A percentile compares a stretch with the other conserved stretches of the same genome.
Evolutionary conservation across 768 basidiomycete genomes (phyloP).

Genomic region (Tylopilus subfusipes): DNA sequence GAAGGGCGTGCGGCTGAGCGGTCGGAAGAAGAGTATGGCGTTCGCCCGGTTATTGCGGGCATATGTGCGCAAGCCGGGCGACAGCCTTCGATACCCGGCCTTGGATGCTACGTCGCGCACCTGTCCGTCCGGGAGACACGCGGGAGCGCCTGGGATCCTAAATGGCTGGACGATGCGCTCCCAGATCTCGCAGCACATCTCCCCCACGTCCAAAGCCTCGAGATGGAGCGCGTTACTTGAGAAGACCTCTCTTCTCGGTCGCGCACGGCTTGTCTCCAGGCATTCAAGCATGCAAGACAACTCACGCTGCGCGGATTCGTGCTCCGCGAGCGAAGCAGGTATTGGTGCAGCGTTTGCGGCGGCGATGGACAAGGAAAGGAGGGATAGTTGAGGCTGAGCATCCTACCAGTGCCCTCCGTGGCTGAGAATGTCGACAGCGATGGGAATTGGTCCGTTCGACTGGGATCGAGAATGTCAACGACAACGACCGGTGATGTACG

Average conservation of each 20-base stretch:
- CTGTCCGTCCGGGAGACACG: conserved; percentile 30
- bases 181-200: conserved; percentile 24
- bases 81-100: conserved; percentile 47
- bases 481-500: too few relatives aligned
- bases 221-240: conserved; percentile 32
- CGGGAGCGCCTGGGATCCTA: conserved; percentile 32
- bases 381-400: conserved; percentile 34
- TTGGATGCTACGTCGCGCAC: conserved; percentile 47
- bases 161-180: conserved; percentile 31
- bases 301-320: conserved; percentile 25
- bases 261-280: conserved; percentile 22
- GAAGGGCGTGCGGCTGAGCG: conserved; percentile 19
- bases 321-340: conserved; percentile 30
- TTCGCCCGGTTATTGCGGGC: conserved; percentile 17
- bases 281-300: conserved; percentile 20
- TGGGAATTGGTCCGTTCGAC: too few relatives aligned
- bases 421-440: too few relatives aligned
- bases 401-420: too few relatives aligned
- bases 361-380: conserved; percentile 67
- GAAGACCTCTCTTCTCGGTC: conserved; percentile 30
- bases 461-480: too few relatives aligned
- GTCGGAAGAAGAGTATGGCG: conserved; percentile 18
- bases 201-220: conserved; percentile 20
- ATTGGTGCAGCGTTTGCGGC: conserved; percentile 52
- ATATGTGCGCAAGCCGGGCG: conserved; percentile 10